A percentile compares a stretch with the other conserved stretches of the same genome.
These are phyloP conservation scores for Podospora pseudopauciseta DNA, from an alignment of 495 filamentous ascomycete genomes.

Conservation along the genomic window DNA sequence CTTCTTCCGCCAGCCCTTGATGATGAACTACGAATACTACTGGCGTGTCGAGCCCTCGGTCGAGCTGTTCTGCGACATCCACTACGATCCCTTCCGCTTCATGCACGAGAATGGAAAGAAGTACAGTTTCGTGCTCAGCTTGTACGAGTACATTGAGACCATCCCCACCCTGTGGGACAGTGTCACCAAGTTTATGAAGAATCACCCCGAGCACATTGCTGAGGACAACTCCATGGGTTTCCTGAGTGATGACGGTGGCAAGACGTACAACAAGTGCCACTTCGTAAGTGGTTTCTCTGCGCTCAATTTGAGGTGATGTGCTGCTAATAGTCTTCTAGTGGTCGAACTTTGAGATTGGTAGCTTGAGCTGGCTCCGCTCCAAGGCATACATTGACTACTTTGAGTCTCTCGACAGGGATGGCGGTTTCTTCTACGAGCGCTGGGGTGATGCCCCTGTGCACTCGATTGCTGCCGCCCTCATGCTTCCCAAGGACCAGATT, in stretches of 20 bases:
- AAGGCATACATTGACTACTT: conserved; percentile 79
- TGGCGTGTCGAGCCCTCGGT: conserved; percentile 90
- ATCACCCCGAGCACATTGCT: conserved; percentile 81
- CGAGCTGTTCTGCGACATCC: conserved; percentile 80
- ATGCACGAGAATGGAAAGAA: conserved; percentile 88
- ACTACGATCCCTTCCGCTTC: conserved; percentile 79
- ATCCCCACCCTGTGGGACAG: conserved; percentile 95
- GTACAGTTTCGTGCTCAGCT: conserved; percentile 82
- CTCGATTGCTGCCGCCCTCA: conserved; percentile 84
- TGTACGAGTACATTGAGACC: conserved; percentile 94
- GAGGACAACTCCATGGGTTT: conserved; percentile 85
- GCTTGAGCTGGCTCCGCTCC: conserved; percentile 77
- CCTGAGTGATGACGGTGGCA: conserved; percentile 83
- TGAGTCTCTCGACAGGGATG: conserved; percentile 70
- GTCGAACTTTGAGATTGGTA: conserved; percentile 91
- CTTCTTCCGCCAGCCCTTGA: conserved; percentile 80
- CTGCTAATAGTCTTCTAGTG: conserved; percentile 51
- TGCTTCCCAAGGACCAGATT: conserved; percentile 86
- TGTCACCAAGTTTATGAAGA: conserved; percentile 83
- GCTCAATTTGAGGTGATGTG: conserved; percentile 3
- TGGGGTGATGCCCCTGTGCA: conserved; percentile 92
- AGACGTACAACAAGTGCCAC: conserved; percentile 93
- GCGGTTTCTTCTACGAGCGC: conserved; percentile 90
- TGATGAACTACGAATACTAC: conserved; percentile 87
- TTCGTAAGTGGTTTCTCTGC: conserved; percentile 61